A percentile compares a stretch with the other conserved stretches of the same genome.
These are phyloP conservation scores for Populus pruinosa DNA, from an alignment of 345 rosid species.

Conservation along the genomic window DNA sequence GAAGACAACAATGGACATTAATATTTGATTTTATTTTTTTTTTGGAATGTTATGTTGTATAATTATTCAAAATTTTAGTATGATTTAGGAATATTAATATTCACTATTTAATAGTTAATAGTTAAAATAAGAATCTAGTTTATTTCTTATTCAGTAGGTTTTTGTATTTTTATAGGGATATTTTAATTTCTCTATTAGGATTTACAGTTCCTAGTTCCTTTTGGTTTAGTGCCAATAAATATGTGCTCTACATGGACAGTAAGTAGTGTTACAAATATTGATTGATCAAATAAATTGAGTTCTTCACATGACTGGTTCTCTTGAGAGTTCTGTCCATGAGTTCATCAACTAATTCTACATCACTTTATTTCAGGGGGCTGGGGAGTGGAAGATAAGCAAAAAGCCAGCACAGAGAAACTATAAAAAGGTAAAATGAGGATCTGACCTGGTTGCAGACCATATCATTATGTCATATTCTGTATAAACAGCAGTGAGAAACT, in stretches of 20 bases:
- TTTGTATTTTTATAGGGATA: background rate
- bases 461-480: constrained; percentile 91
- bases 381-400: background rate
- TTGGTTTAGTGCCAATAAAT: background rate
- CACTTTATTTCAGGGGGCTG: background rate
- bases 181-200: background rate
- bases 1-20: no score
- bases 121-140: background rate
- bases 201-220: background rate
- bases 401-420: background rate
- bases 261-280: background rate
- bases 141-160: background rate
- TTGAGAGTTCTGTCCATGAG: background rate
- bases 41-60: background rate
- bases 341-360: background rate
- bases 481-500: constrained; percentile 89
- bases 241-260: background rate
- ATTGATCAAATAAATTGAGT: background rate
- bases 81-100: background rate
- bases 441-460: constrained; percentile 95
- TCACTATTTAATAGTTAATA: background rate
- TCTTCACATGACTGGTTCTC: background rate
- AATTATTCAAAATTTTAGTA: background rate
- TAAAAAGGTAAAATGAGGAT: background rate
- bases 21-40: background rate